A percentile compares a stretch with the other conserved stretches of the same genome.
These are phyloP conservation scores for Lipomyces chichibuensis DNA, from an alignment of 805 yeast genomes.

Conservation along the genomic window DNA sequence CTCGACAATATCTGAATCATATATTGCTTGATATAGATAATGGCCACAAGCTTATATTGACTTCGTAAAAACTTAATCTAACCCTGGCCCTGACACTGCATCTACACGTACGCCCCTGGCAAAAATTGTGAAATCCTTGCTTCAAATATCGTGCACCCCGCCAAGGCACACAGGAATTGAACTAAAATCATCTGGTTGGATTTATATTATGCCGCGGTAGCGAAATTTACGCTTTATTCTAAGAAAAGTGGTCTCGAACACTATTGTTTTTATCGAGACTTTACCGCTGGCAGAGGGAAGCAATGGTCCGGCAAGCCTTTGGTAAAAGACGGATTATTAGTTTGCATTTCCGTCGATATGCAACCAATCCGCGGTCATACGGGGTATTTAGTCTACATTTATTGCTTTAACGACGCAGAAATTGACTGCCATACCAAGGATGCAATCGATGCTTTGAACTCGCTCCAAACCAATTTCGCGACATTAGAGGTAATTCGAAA, in stretches of 20 bases:
- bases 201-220: not conserved
- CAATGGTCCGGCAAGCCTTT: not conserved
- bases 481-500: conserved; percentile 80
- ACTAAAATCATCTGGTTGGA: not conserved
- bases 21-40: no score
- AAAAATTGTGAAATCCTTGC: no score
- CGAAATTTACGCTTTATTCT: not conserved
- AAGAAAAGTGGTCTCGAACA: no score
- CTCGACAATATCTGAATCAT: no score
- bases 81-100: no score
- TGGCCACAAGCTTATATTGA: no score
- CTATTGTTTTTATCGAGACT: no score
- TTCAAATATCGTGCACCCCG: no score
- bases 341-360: not conserved
- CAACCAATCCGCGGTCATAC: conserved; percentile 19
- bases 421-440: conserved; percentile 49
- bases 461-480: conserved; percentile 88
- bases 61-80: no score
- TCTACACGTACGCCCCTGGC: no score
- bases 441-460: conserved; percentile 82
- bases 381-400: conserved; percentile 2
- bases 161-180: not conserved
- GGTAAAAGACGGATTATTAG: not conserved
- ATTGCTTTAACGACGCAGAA: not conserved
- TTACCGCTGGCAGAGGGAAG: no score